A percentile compares a stretch with the other conserved stretches of the same genome.
phyloP scores from a whole-genome alignment of 176 grass and related monocot genomes.

The Tillandsia leiboldiana region DNA sequence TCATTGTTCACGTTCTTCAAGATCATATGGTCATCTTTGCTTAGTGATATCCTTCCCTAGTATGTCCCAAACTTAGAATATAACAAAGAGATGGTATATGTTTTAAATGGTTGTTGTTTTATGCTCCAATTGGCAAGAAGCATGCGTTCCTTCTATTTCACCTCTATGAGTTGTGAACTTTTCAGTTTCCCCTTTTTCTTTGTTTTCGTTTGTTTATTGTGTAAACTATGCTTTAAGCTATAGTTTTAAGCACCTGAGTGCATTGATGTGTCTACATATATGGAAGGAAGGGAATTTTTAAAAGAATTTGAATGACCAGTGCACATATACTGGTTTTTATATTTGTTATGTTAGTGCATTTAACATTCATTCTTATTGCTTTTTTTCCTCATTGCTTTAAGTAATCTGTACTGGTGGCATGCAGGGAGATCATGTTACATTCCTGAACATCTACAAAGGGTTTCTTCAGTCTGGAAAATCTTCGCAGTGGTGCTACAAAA shows the following conservation, averaged over 20 bases:
- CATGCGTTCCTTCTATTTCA: no score
- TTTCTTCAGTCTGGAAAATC: conserved; percentile 87
- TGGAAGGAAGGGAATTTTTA: no score
- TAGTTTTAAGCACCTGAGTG: no score
- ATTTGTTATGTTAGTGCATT: not conserved
- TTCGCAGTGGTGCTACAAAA: conserved; percentile 95
- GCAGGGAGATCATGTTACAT: conserved; percentile 93
- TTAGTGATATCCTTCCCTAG: no score
- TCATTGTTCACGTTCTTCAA: not conserved
- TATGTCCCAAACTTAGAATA: no score
- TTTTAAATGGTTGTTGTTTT: not conserved
- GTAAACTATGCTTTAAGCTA: no score
- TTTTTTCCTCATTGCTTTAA: not conserved
- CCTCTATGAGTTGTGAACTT: no score
- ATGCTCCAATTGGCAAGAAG: not conserved
- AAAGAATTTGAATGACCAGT: no score
- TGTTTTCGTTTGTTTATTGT: no score
- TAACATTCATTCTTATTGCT: not conserved
- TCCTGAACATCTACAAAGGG: conserved; percentile 92
- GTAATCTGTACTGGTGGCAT: not conserved
- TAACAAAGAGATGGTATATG: not conserved
- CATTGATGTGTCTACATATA: no score
- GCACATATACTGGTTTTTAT: not conserved
- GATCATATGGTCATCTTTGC: no score
- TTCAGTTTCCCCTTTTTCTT: no score